These are phyloP conservation scores for Colletotrichum lentis DNA, from an alignment of 2,329 filamentous ascomycete genomes.

Conservation along the genomic window DNA sequence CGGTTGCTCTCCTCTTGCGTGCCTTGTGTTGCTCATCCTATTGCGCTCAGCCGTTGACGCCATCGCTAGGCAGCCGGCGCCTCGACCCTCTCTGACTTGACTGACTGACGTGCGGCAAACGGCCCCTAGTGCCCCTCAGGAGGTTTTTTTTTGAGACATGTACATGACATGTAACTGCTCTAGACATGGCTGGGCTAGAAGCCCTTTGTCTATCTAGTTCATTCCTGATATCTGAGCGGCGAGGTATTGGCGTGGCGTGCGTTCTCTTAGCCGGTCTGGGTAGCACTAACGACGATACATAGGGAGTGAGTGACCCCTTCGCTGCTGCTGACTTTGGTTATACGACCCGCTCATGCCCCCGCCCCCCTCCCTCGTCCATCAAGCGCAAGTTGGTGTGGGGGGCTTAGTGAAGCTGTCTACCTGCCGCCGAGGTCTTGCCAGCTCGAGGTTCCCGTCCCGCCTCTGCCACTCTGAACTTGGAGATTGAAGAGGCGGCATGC, in stretches of 20 bases:
- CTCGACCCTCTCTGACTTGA: background rate
- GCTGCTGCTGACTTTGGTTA: background rate
- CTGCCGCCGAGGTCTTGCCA: background rate
- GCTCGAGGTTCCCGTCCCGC: background rate
- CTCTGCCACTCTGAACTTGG: background rate
- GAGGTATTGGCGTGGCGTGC: background rate
- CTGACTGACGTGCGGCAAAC: background rate
- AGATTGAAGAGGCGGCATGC: background rate
- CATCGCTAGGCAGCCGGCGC: constrained; percentile 19
- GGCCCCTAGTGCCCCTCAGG: background rate
- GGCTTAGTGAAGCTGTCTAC: background rate
- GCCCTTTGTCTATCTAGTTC: background rate
- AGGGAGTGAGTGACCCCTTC: background rate
- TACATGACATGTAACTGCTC: background rate
- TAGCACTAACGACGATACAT: background rate
- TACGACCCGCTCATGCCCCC: background rate
- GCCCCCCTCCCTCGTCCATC: too few species aligned
- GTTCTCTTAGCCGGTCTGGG: background rate
- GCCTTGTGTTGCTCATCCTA: background rate
- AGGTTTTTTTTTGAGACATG: constrained; percentile 10
- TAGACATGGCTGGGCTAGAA: background rate
- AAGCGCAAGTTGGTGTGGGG: too few species aligned
- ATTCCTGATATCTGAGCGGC: background rate
- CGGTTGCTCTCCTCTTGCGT: background rate
- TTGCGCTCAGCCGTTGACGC: background rate